These are phyloP conservation scores for Sherardia arvensis DNA, from an alignment of 257 asterid genomes.

Conservation along the genomic window DNA sequence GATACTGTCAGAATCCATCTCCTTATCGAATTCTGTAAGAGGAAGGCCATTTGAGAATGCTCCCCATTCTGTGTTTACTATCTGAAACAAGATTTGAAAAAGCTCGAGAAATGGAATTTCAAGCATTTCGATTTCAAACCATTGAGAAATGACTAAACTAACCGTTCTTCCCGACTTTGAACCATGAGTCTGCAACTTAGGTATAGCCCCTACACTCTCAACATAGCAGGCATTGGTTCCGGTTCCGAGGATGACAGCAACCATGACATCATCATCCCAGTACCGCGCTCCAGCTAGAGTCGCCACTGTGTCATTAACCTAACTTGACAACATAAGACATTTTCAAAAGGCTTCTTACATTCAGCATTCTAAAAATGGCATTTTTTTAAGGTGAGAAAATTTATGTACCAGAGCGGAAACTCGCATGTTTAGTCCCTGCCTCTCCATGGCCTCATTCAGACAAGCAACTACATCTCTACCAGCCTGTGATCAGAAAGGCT, in stretches of 20 bases:
- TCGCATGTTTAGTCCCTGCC: constrained; percentile 53
- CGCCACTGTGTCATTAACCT: constrained; percentile 83
- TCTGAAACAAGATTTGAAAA: constrained; percentile 23
- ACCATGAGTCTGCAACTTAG: constrained; percentile 31
- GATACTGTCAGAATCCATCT: constrained; percentile 67
- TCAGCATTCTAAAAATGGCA: background rate
- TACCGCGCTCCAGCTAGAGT: constrained; percentile 75
- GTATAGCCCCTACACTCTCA: constrained; percentile 50
- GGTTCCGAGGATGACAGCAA: constrained; percentile 70
- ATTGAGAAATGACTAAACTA: constrained; percentile 16
- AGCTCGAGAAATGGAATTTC: background rate
- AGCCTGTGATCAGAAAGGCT: constrained; percentile 31
- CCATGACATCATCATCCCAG: constrained; percentile 75
- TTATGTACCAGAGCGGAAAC: constrained; percentile 73
- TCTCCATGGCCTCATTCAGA: constrained; percentile 67
- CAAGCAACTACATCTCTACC: constrained; percentile 75
- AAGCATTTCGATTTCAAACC: background rate
- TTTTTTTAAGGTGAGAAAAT: constrained; percentile 10
- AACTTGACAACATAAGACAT: constrained; percentile 23
- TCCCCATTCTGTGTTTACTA: constrained; percentile 79
- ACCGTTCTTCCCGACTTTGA: constrained; percentile 45
- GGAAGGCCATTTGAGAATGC: constrained; percentile 71
- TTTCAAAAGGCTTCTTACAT: background rate
- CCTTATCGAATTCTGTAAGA: constrained; percentile 58
- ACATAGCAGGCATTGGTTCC: constrained; percentile 78